phyloP scores from a whole-genome alignment of 2,329 filamentous ascomycete species.

The Aschersonia sp. region DNA sequence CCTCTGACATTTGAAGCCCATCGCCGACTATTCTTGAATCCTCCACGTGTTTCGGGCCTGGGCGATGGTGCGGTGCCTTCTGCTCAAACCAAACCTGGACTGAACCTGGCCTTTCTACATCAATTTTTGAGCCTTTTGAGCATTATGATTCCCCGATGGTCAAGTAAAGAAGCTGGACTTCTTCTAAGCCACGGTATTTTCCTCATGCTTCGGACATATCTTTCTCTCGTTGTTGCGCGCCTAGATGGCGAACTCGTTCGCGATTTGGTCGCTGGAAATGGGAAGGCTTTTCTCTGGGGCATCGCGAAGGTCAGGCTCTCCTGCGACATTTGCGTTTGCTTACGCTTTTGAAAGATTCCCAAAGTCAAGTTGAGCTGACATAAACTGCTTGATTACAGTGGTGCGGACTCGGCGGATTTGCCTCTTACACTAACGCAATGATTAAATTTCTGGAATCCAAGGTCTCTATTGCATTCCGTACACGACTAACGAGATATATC shows the following conservation, averaged over 20 bases:
- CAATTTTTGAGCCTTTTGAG: constrained; percentile 93
- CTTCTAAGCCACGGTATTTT: constrained; percentile 81
- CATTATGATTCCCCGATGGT: constrained; percentile 94
- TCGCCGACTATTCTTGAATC: constrained; percentile 80
- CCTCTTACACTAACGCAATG: constrained; percentile 96
- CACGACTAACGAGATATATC: constrained; percentile 85
- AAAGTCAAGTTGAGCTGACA: not conserved
- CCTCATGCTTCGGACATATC: constrained; percentile 79
- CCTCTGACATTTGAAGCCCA: constrained; percentile 93
- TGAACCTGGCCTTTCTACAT: constrained; percentile 92
- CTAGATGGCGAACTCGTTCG: constrained; percentile 92
- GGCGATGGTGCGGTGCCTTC: constrained; percentile 66
- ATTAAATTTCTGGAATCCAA: constrained; percentile 98
- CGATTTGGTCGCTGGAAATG: constrained; percentile 89
- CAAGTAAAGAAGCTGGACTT: constrained; percentile 86
- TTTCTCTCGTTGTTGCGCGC: constrained; percentile 83
- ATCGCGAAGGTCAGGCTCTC: constrained; percentile 51
- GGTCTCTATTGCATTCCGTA: constrained; percentile 95
- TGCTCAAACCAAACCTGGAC: constrained; percentile 77
- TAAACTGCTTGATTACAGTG: constrained; percentile 33
- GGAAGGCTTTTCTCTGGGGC: constrained; percentile 74
- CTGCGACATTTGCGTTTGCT: not conserved
- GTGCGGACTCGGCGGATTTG: constrained; percentile 85
- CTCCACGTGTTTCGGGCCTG: constrained; percentile 68
- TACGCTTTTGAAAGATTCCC: not conserved